Evolutionary conservation across 1,284 basidiomycete species (phyloP).

Genomic region (Fomitopsis betulina): DNA sequence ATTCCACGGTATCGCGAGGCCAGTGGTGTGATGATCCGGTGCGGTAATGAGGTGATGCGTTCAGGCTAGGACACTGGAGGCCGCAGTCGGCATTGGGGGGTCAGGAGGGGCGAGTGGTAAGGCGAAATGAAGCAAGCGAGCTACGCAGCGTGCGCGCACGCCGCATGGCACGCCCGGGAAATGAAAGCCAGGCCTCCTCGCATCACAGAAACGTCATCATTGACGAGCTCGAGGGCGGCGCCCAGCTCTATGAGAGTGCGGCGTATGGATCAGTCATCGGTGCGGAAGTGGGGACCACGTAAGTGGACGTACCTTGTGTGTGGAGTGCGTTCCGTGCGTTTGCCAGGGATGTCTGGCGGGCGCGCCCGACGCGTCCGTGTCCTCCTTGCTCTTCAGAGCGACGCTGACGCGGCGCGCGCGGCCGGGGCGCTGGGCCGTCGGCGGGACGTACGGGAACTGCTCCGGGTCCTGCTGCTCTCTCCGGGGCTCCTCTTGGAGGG

Average conservation of each 20-base stretch:
- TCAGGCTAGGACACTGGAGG: not conserved
- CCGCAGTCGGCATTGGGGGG: not conserved
- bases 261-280: not conserved
- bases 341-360: constrained; percentile 16
- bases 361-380: constrained; percentile 17
- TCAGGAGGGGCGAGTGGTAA: not conserved
- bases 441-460: constrained; percentile 24
- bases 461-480: not conserved
- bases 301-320: constrained; percentile 15
- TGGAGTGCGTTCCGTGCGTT: constrained; percentile 16
- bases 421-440: constrained; percentile 18
- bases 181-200: not conserved
- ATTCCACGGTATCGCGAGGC: not conserved
- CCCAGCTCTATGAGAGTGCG: constrained; percentile 17
- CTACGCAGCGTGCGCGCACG: not conserved
- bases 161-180: not conserved
- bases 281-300: not conserved
- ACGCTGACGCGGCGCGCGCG: constrained; percentile 27
- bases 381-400: constrained; percentile 23
- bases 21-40: not conserved
- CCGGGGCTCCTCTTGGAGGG: not conserved
- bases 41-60: not conserved
- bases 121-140: not conserved
- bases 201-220: not conserved
- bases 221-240: constrained; percentile 15